These are phyloP conservation scores for Tetrapisispora fleetii DNA, from an alignment of 805 yeast genomes.

Conservation along the genomic window DNA sequence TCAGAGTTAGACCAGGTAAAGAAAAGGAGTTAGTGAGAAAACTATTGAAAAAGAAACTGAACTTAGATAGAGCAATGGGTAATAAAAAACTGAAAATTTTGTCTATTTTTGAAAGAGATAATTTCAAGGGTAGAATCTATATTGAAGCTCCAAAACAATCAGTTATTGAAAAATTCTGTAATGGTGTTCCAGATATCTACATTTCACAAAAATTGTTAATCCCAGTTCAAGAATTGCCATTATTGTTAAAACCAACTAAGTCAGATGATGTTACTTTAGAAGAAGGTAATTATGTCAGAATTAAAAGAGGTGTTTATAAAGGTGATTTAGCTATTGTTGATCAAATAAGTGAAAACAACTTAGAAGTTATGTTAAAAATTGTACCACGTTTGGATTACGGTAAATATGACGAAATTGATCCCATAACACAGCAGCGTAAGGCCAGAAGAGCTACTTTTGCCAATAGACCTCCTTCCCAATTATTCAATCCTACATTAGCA, in stretches of 20 bases:
- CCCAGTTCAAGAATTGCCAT: conserved; percentile 93
- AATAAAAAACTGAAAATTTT: conserved; percentile 72
- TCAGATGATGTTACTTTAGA: conserved; percentile 78
- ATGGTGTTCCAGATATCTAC: conserved; percentile 84
- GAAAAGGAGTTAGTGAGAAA: conserved; percentile 87
- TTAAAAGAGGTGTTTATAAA: conserved; percentile 83
- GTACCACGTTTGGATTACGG: conserved; percentile 95
- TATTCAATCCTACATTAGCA: conserved; percentile 86
- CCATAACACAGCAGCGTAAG: conserved; percentile 39
- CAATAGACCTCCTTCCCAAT: conserved; percentile 71
- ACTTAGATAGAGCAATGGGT: conserved; percentile 53
- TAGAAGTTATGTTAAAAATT: conserved; percentile 86
- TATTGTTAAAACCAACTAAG: conserved; percentile 79
- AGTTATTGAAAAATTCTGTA: conserved; percentile 79
- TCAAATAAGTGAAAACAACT: conserved; percentile 85
- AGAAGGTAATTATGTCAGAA: conserved; percentile 88
- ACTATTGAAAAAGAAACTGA: conserved; percentile 72
- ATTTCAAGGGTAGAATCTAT: conserved; percentile 84
- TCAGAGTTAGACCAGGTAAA: conserved; percentile 84
- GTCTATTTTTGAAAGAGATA: conserved; percentile 90
- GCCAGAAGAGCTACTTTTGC: conserved; percentile 45
- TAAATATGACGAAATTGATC: conserved; percentile 46
- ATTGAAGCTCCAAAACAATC: conserved; percentile 90
- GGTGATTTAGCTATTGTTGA: conserved; percentile 92
- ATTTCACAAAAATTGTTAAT: conserved; percentile 67